A percentile compares a stretch with the other conserved stretches of the same genome.
Evolutionary conservation across 1,284 basidiomycete species (phyloP).

Genomic region (Athelia psychrophila): DNA sequence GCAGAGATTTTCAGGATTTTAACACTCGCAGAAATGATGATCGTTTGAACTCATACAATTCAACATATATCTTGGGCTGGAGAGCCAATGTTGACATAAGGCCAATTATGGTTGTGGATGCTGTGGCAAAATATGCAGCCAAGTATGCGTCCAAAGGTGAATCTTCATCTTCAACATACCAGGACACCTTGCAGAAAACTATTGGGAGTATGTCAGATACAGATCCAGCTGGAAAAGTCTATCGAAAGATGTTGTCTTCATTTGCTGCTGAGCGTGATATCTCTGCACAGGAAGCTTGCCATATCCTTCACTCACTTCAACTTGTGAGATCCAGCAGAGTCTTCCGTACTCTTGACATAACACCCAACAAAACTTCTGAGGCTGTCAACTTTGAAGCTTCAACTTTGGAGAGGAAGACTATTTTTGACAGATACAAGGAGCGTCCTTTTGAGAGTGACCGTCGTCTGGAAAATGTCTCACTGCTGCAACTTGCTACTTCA

Average conservation of each 20-base stretch:
- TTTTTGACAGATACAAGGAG: not conserved
- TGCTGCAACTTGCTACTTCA: conserved; percentile 10
- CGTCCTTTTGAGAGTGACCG: not conserved
- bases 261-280: not conserved
- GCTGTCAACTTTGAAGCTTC: not conserved
- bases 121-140: not conserved
- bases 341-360: not conserved
- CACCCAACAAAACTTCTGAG: not conserved
- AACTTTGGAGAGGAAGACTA: not conserved
- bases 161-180: not conserved
- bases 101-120: not conserved
- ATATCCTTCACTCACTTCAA: not conserved
- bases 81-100: not conserved
- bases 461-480: not conserved
- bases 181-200: not conserved
- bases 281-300: not conserved
- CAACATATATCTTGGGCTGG: not conserved
- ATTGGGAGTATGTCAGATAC: not conserved
- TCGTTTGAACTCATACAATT: not conserved
- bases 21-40: not conserved
- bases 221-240: not conserved
- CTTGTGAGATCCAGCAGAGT: not conserved
- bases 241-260: not conserved
- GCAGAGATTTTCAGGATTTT: no score
- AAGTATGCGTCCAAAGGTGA: not conserved